Percentiles rank a stretch among this genome's conserved stretches.
phyloP scores from a whole-genome alignment of 2,329 filamentous ascomycete species.

The Alternaria alternata region DNA sequence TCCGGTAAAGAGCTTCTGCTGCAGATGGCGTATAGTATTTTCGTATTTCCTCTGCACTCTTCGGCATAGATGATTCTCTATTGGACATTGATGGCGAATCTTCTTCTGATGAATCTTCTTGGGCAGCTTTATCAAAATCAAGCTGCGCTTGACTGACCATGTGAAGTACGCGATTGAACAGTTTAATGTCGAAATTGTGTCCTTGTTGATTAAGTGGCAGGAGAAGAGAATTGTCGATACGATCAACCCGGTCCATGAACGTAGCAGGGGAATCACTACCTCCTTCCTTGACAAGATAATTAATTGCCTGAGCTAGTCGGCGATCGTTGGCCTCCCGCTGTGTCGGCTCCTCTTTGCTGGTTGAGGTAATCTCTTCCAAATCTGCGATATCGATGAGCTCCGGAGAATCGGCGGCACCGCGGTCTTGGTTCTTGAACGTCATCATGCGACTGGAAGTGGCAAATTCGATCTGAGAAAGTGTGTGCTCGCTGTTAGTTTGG shows the following conservation, averaged over 20 bases:
- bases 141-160: constrained; percentile 31
- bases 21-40: constrained; percentile 12
- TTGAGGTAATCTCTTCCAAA: constrained; percentile 8
- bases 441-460: constrained; percentile 7
- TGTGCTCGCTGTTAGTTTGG: background rate
- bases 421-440: constrained; percentile 5
- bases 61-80: background rate
- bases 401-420: background rate
- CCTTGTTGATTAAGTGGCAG: constrained; percentile 24
- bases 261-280: constrained; percentile 24
- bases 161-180: constrained; percentile 30
- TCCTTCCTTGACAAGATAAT: constrained; percentile 36
- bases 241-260: constrained; percentile 33
- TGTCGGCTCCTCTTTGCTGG: constrained; percentile 10
- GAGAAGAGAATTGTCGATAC: constrained; percentile 37
- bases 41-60: constrained; percentile 16
- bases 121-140: constrained; percentile 21
- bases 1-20: constrained; percentile 6
- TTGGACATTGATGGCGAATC: background rate
- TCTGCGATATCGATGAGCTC: constrained; percentile 16
- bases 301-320: constrained; percentile 38
- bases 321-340: constrained; percentile 27
- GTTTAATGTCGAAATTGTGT: constrained; percentile 26
- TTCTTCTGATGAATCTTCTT: background rate
- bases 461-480: background rate